Conservation (phyloP, 2,329 filamentous ascomycete species). For the Cercospora zeina region DNA sequence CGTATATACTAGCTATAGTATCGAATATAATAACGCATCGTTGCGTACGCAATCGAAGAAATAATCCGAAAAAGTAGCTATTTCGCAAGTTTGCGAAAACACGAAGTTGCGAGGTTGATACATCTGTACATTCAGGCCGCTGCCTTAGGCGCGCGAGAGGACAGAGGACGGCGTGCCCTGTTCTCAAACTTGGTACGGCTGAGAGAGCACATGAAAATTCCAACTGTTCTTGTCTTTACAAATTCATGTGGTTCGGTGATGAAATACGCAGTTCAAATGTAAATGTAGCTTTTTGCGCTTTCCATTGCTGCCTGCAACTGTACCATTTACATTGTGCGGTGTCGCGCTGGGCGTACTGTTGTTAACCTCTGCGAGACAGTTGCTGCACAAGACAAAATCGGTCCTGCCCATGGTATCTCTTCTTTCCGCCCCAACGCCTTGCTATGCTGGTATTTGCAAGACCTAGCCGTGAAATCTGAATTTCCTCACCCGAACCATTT, state of each 20-base stretch:
- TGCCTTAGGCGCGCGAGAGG: too few relatives aligned
- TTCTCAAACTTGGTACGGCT: too few relatives aligned
- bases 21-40: too few relatives aligned
- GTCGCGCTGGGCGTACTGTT: neutral
- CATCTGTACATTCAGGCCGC: too few relatives aligned
- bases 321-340: constrained; percentile 2
- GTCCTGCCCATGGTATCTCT: constrained; percentile 6
- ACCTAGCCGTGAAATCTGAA: neutral
- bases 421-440: constrained; percentile 22
- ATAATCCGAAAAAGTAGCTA: too few relatives aligned
- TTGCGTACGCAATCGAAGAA: too few relatives aligned
- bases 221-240: too few relatives aligned
- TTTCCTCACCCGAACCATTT: neutral
- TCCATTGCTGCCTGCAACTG: constrained; percentile 1
- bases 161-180: too few relatives aligned
- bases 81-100: too few relatives aligned
- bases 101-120: too few relatives aligned
- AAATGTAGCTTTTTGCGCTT: neutral
- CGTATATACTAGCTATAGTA: too few relatives aligned
- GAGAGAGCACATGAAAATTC: too few relatives aligned
- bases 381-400: neutral
- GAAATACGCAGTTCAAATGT: neutral
- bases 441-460: constrained; percentile 18
- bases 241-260: neutral
- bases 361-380: neutral